Percentiles rank a stretch among this genome's conserved stretches.
Conservation (phyloP, 2,329 filamentous ascomycete genomes). For the Grosmannia huntii region DNA sequence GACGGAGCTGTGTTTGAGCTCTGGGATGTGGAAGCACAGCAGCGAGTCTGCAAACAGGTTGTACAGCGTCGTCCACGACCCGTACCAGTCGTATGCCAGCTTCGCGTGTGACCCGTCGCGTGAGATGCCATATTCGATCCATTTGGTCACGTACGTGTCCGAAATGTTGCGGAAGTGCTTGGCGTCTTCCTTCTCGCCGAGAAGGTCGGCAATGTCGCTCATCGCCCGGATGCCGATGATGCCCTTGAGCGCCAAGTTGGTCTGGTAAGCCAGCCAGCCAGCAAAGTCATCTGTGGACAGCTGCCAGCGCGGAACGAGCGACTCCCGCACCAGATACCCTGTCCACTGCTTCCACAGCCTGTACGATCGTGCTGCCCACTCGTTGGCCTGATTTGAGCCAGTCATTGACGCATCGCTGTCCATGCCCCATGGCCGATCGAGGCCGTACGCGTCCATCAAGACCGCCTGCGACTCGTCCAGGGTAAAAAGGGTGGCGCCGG, state of each 20-base stretch:
- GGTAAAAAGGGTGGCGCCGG: slow-evolving; percentile 2
- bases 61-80: slow-evolving; percentile 67
- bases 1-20: slow-evolving; percentile 12
- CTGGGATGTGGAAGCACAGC: slow-evolving; percentile 19
- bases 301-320: slow-evolving; percentile 57
- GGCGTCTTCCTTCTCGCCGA: slow-evolving; percentile 45
- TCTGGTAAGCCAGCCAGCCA: slow-evolving; percentile 61
- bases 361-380: slow-evolving; percentile 42
- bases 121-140: slow-evolving; percentile 55
- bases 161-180: slow-evolving; percentile 51
- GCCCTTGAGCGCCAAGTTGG: slow-evolving; percentile 63
- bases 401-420: slow-evolving; percentile 17
- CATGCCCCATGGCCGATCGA: slow-evolving; percentile 39
- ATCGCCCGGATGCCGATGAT: slow-evolving; percentile 70
- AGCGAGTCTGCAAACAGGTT: slow-evolving; percentile 55
- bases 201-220: slow-evolving; percentile 50
- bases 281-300: slow-evolving; percentile 70
- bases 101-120: slow-evolving; percentile 58
- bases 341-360: slow-evolving; percentile 66
- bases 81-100: slow-evolving; percentile 63
- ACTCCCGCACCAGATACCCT: slow-evolving; percentile 56
- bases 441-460: slow-evolving; percentile 13
- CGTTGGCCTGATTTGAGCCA: slow-evolving; percentile 26
- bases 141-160: slow-evolving; percentile 54
- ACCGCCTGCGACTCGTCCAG: slow-evolving; percentile 5